Evolutionary conservation across 2,329 filamentous ascomycete species (phyloP), one percentile per base, ranked within the genome.

Genomic region (Pseudocercospora musae): DNA sequence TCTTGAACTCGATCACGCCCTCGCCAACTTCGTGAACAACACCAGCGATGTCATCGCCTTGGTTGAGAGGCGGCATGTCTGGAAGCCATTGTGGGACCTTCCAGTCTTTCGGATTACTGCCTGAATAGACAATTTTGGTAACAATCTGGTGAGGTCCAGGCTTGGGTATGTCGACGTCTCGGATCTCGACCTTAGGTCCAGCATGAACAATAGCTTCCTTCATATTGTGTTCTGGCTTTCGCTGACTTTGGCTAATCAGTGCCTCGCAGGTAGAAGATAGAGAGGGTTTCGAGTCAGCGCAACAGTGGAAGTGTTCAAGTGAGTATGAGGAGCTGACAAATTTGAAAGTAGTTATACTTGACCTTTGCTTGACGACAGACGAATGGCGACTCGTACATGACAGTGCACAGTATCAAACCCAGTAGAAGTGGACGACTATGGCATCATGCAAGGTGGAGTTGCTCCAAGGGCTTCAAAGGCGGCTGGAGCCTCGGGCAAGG

Each of bases 1-100:
- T 76, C 62, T 80, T 81, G 78, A 87, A 87, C 66, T 86, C 85
- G 58, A 74, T 80, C 0, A 87, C 84, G 29, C 82, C 79, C 46
- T 76, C 70, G 23, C 85, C 85, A 21, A 86, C 81, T 61, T 79
- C 76, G 66, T 85, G 78, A 8, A 88, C 79, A 31, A 82, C 75
- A 52, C 74, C 74, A n/a, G 69, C 69, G 48, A 76, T 73, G 50
- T 76, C 74, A 56, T 76, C 74, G 62, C 74, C 74, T 52, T 73
- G 70, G 44, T 74, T 72, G 40, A 67, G 23, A n/a, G 66, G 13
- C 29, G 65, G 63, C 4, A 23, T 13, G 7, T 66, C 54, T 29
- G 55, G 52, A 6, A 68, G 13, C 67, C 65, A 69, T 59, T 65
- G 54, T 57, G 67, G 62, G 4, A 69, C 58, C 52, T 69, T 69